These are phyloP conservation scores for Fagopyrum homotropicum DNA, from an alignment of 148 eudicot species.

Conservation along the genomic window DNA sequence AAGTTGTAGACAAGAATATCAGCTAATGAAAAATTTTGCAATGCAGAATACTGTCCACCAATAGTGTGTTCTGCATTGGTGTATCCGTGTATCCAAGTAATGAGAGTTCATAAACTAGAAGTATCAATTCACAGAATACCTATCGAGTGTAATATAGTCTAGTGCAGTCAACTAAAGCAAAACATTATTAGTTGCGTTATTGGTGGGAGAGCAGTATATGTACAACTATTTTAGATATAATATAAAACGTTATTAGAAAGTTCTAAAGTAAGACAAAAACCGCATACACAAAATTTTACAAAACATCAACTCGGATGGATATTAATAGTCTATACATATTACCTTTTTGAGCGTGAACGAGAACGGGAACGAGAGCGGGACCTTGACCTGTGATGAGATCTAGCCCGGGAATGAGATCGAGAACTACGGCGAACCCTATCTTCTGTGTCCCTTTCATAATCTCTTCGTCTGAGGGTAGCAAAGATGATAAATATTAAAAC, in stretches of 20 bases:
- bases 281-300: not conserved
- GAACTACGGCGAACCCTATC: conserved; percentile 57
- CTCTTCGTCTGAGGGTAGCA: conserved; percentile 43
- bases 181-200: not conserved
- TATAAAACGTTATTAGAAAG: not conserved
- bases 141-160: not conserved
- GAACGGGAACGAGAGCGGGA: conserved; percentile 68
- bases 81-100: not conserved
- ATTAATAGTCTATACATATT: conserved; percentile 4
- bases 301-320: not conserved
- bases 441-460: conserved; percentile 66
- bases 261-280: not conserved
- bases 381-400: conserved; percentile 72
- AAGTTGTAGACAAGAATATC: not conserved
- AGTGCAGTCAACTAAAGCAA: not conserved
- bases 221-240: not conserved
- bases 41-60: not conserved
- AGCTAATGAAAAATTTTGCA: not conserved
- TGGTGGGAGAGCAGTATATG: not conserved
- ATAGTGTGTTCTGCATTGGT: not conserved
- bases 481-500: not conserved
- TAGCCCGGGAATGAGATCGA: conserved; percentile 60
- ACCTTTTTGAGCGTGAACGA: conserved; percentile 81
- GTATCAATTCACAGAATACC: not conserved
- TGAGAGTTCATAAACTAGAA: not conserved